phyloP scores from a whole-genome alignment of 257 asterid genomes.

The Capsicum pubescens region DNA sequence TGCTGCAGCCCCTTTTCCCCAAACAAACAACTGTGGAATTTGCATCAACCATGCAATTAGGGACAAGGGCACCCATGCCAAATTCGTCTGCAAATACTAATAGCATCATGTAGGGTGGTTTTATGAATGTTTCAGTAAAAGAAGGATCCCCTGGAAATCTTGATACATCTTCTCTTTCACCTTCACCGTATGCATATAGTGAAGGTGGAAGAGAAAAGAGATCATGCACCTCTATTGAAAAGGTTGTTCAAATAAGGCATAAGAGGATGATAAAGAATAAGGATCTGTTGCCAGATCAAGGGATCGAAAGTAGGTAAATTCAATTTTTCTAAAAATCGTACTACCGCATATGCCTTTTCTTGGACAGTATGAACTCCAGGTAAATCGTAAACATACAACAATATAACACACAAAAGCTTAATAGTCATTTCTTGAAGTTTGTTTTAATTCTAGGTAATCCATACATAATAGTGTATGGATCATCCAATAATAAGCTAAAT shows the following conservation, averaged over 20 bases:
- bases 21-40: conserved; percentile 31
- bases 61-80: conserved; percentile 29
- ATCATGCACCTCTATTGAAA: conserved; percentile 45
- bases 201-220: conserved; percentile 61
- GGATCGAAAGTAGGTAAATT: conserved; percentile 76
- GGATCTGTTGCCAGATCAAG: conserved; percentile 63
- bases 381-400: too few species aligned
- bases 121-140: conserved; percentile 43
- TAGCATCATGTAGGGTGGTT: conserved; percentile 45
- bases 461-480: neutral
- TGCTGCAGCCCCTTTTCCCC: conserved; percentile 24
- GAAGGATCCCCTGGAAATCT: conserved; percentile 57
- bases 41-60: conserved; percentile 30
- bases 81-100: conserved; percentile 45
- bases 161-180: conserved; percentile 64
- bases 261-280: conserved; percentile 60
- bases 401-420: too few species aligned
- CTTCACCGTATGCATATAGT: conserved; percentile 64
- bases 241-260: conserved; percentile 57
- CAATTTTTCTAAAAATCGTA: too few species aligned
- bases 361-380: too few species aligned
- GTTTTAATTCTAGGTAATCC: too few species aligned
- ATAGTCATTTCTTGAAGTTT: too few species aligned
- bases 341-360: too few species aligned
- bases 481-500: neutral